These are phyloP conservation scores for Mycocentrospora acerina DNA, from an alignment of 2,329 filamentous ascomycete species.

Conservation along the genomic window DNA sequence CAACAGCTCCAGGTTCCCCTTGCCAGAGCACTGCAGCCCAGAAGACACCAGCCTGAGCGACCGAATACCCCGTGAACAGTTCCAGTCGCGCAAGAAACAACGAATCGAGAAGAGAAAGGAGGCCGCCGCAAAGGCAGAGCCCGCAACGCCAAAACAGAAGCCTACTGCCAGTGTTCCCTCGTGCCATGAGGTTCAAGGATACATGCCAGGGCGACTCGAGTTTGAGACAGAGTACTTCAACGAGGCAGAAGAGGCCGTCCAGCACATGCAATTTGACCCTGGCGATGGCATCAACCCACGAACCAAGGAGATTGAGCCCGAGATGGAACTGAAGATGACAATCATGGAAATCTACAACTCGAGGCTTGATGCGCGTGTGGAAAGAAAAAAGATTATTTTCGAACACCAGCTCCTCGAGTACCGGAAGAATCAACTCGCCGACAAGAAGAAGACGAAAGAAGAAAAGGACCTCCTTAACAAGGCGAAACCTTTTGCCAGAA, in stretches of 20 bases:
- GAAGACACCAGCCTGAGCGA: constrained; percentile 77
- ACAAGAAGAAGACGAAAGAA: constrained; percentile 96
- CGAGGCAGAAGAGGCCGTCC: constrained; percentile 95
- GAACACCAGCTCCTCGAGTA: constrained; percentile 94
- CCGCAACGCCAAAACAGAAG: constrained; percentile 88
- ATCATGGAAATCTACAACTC: constrained; percentile 99
- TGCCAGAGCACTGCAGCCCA: constrained; percentile 83
- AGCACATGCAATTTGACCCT: constrained; percentile 97
- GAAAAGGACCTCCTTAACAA: constrained; percentile 89
- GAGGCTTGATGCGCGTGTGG: constrained; percentile 83
- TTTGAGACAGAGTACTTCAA: constrained; percentile 98
- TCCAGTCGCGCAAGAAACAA: constrained; percentile 88
- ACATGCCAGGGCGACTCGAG: constrained; percentile 95
- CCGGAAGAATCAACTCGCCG: constrained; percentile 80
- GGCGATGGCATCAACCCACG: constrained; percentile 86
- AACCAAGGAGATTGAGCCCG: constrained; percentile 85
- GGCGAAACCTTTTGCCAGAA: constrained; percentile 90
- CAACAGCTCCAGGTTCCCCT: constrained; percentile 77
- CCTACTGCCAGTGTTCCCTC: constrained; percentile 92
- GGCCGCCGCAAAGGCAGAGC: constrained; percentile 77
- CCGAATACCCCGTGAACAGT: constrained; percentile 83
- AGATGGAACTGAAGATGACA: constrained; percentile 96
- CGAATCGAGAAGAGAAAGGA: constrained; percentile 92
- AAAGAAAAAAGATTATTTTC: constrained; percentile 95
- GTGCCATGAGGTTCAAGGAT: constrained; percentile 97